Evolutionary conservation across 257 asterid genomes (phyloP).

Genomic region (Lantana camara): DNA sequence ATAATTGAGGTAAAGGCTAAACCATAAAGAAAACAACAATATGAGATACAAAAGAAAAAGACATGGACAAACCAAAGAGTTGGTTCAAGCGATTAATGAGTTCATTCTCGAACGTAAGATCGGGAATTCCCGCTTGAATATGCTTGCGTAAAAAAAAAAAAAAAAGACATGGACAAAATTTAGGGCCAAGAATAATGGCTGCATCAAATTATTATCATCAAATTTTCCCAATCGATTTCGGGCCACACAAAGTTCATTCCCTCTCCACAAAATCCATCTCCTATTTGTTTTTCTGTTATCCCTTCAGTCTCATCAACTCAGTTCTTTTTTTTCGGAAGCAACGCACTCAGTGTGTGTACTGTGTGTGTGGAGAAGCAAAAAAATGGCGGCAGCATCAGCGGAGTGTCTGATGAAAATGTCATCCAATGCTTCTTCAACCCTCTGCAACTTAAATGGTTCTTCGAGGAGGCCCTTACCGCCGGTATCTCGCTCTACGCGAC

Average conservation of each 20-base stretch:
- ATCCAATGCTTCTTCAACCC: slow-evolving; percentile 60
- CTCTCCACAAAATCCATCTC: slow-evolving; percentile 19
- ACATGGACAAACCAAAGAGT: too few species aligned
- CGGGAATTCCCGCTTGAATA: too few species aligned
- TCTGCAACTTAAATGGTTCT: slow-evolving; percentile 73
- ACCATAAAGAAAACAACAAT: too few species aligned
- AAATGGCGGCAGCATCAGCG: slow-evolving; percentile 59
- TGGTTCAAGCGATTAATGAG: too few species aligned
- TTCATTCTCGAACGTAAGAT: too few species aligned
- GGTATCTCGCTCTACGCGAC: slow-evolving; percentile 44
- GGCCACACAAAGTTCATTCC: slow-evolving; percentile 35
- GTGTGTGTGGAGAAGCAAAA: slow-evolving; percentile 15
- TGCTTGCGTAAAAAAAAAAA: too few species aligned
- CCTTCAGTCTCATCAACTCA: neutral
- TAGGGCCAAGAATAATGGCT: too few species aligned
- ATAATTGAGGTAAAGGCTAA: too few species aligned
- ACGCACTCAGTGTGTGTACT: slow-evolving; percentile 26
- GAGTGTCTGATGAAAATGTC: slow-evolving; percentile 67
- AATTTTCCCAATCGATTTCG: slow-evolving; percentile 5
- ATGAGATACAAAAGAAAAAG: too few species aligned
- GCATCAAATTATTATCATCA: too few species aligned
- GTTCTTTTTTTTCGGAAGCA: neutral
- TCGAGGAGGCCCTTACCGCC: slow-evolving; percentile 54
- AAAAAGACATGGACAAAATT: too few species aligned
- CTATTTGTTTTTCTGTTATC: slow-evolving; percentile 22